Base-by-base conservation (phyloP, 306 rosid species). In the Glycyrrhiza uralensis region DNA sequence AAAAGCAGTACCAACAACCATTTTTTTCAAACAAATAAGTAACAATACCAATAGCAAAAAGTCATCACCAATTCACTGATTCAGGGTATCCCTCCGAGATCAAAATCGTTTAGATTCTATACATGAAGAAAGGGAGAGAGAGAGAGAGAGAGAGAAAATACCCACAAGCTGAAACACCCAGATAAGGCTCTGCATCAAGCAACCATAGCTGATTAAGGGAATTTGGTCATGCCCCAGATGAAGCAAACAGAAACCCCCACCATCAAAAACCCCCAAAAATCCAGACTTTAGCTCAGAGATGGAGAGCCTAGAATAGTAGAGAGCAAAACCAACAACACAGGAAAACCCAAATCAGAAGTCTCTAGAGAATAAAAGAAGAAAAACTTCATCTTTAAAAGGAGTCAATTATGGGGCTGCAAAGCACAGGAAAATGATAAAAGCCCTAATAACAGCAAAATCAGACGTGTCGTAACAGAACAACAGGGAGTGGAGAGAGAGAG, bases 381-480 rank as follows among this genome's bases (percentile, higher is more conserved):
- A n/a, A 74, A n/a, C 6, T 64, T 66, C 11, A 47, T 15, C 15
- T 39, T 46, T 46, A 18, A 50, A 59, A 76, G 33, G 74, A 46
- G 79, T 56, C 81, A 80, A 83, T 72, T 50, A 58, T 29, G 24
- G 58, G 39, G 65, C 66, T 67, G 35, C 65, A 76, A 76, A 75
- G 58, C 44, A 79, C 77, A 76, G 80, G 84, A 74, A 75, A 72
- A 30, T 30, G 76, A 74, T 49, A 66, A 47, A 83, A 76, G 85
- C 85, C 83, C 75, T 76, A 77, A 61, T 18, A 81, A 82, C 86
- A 71, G 69, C 76, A 81, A 81, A 83, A 76, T 51, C 74, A 51
- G 13, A 60, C 66, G 85, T 79, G 79, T 60, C 71, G 78, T 15
- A 69, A 72, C 51, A 64, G 78, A 71, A 59, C 24, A 68, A 65